Conservation (phyloP, 306 rosid genomes). For the Malus fusca region DNA sequence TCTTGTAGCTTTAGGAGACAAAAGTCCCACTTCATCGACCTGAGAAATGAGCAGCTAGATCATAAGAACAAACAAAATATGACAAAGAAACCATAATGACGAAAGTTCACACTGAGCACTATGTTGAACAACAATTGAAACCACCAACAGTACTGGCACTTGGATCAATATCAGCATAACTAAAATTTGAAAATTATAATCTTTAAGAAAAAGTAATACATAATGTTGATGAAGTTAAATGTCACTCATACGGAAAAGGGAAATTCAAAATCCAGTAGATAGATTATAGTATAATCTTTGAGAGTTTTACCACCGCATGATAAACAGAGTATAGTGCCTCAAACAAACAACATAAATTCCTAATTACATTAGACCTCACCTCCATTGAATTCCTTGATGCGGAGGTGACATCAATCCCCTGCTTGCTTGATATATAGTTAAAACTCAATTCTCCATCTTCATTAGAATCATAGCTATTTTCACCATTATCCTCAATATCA, state of each 20-base stretch:
- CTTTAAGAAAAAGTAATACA: no score
- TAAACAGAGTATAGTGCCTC: constrained; percentile 3
- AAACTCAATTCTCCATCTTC: constrained; percentile 69
- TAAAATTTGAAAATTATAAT: no score
- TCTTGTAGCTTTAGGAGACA: constrained; percentile 34
- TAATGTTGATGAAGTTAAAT: no score
- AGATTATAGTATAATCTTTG: neutral
- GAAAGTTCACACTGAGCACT: neutral
- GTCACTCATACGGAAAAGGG: no score
- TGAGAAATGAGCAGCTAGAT: constrained; percentile 20
- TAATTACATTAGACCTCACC: constrained; percentile 27
- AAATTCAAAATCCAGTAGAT: neutral
- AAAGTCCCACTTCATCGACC: constrained; percentile 50
- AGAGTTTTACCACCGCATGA: neutral
- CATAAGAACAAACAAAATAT: neutral
- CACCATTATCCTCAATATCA: constrained; percentile 33
- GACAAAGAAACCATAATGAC: neutral
- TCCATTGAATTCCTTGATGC: constrained; percentile 58
- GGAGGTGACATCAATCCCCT: constrained; percentile 39
- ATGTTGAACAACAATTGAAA: neutral
- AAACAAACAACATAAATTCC: constrained; percentile 4
- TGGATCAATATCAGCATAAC: neutral
- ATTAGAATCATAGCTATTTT: constrained; percentile 27
- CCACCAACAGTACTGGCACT: neutral
- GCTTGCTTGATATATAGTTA: constrained; percentile 49